Conservation (phyloP, 345 rosid species). For the Sonneratia alba region DNA sequence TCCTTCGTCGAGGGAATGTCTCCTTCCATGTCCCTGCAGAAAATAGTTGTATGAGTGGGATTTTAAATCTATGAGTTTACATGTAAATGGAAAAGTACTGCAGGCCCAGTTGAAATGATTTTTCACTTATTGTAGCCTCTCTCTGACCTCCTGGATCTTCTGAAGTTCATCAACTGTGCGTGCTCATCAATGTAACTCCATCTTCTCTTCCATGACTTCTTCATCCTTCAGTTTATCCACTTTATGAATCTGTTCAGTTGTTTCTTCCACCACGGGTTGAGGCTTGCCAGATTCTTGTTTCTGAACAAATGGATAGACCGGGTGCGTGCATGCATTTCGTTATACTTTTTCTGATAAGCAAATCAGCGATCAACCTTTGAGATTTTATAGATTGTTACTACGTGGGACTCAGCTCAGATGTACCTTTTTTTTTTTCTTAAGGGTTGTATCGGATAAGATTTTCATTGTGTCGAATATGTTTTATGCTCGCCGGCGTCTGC, state of each 20-base stretch:
- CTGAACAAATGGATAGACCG: not conserved
- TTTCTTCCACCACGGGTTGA: not conserved
- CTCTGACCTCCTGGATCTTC: slow-evolving; percentile 4
- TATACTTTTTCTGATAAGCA: not conserved
- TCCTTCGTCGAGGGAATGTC: too few relatives aligned
- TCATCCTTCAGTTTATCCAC: not conserved
- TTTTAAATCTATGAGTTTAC: not conserved
- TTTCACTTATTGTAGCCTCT: not conserved
- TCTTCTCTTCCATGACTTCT: not conserved
- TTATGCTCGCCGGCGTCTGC: too few relatives aligned
- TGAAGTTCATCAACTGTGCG: not conserved
- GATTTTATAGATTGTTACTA: not conserved
- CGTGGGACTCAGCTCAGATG: not conserved
- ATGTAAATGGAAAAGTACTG: not conserved
- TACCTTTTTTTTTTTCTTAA: not conserved
- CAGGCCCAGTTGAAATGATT: not conserved
- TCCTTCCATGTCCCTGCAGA: too few relatives aligned
- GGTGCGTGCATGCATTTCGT: not conserved
- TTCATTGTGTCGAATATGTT: too few relatives aligned
- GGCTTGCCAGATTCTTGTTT: not conserved
- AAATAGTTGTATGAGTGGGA: too few relatives aligned
- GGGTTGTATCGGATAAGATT: not conserved
- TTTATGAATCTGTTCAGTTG: not conserved
- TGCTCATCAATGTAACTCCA: not conserved
- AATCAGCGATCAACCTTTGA: not conserved